These are phyloP conservation scores for Murraya koenigii DNA, from an alignment of 345 rosid genomes.

Conservation along the genomic window DNA sequence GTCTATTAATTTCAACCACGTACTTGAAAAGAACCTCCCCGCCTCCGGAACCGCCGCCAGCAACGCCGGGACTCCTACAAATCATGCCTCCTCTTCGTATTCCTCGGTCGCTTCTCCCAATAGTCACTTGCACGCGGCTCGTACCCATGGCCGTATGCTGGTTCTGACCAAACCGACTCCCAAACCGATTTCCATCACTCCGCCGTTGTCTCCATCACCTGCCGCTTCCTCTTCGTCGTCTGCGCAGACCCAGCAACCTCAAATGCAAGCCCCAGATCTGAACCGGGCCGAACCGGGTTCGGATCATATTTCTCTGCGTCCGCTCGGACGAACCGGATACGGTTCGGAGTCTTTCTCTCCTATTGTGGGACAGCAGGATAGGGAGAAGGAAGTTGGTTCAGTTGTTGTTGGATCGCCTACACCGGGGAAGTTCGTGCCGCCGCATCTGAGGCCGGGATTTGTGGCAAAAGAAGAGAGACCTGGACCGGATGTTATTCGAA, in stretches of 20 bases:
- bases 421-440: slow-evolving; percentile 68
- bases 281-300: slow-evolving; percentile 24
- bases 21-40: slow-evolving; percentile 50
- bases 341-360: slow-evolving; percentile 23
- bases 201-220: slow-evolving; percentile 23
- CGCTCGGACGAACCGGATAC: slow-evolving; percentile 51
- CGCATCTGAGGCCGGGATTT: slow-evolving; percentile 93
- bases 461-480: slow-evolving; percentile 60
- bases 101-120: slow-evolving; percentile 38
- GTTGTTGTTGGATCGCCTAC: slow-evolving; percentile 35
- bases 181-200: slow-evolving; percentile 37
- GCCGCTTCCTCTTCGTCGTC: slow-evolving; percentile 7
- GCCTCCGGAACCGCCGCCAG: slow-evolving; percentile 21
- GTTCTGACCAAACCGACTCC: slow-evolving; percentile 72
- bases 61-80: slow-evolving; percentile 13
- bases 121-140: slow-evolving; percentile 22
- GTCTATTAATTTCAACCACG: slow-evolving; percentile 70
- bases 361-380: slow-evolving; percentile 21
- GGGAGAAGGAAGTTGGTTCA: slow-evolving; percentile 21
- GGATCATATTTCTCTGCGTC: slow-evolving; percentile 63
- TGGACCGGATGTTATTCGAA: slow-evolving; percentile 25
- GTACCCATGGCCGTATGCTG: slow-evolving; percentile 82
- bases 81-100: slow-evolving; percentile 35
- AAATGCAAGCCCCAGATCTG: slow-evolving; percentile 22
- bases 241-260: slow-evolving; percentile 16